These are phyloP conservation scores for Pseudogymnoascus sp. DNA, from an alignment of 2,329 filamentous ascomycete genomes.

Conservation along the genomic window DNA sequence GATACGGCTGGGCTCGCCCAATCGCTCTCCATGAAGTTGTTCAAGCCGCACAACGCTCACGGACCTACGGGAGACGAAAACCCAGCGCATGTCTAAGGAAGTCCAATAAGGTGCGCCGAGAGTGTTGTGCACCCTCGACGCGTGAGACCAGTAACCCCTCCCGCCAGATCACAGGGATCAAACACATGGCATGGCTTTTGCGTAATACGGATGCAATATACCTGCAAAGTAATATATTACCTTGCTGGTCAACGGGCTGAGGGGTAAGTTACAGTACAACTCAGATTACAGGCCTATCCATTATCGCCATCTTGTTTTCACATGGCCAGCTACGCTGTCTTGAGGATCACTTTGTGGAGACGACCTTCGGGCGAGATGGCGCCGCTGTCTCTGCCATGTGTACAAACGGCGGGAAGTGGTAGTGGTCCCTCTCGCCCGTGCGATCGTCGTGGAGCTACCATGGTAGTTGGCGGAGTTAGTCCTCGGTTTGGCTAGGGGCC, in stretches of 20 bases:
- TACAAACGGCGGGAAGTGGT: not conserved
- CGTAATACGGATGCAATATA: not conserved
- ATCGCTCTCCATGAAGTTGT: not conserved
- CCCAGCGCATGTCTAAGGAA: not conserved
- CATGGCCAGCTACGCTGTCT: not conserved
- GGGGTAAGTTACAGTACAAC: not conserved
- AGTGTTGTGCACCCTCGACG: not conserved
- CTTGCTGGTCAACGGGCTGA: not conserved
- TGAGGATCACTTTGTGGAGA: not conserved
- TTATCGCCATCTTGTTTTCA: not conserved
- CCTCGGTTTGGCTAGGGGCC: not conserved
- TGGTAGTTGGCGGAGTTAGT: not conserved
- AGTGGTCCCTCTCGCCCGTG: not conserved
- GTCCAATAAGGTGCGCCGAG: not conserved
- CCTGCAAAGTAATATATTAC: constrained; percentile 1
- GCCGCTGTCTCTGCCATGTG: not conserved
- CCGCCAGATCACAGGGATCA: constrained; percentile 1
- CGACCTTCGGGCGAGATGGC: not conserved
- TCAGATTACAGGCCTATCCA: not conserved
- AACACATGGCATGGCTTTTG: constrained; percentile 8
- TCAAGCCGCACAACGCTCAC: not conserved
- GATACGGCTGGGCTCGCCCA: not conserved
- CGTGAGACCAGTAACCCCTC: not conserved
- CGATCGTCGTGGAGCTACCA: not conserved
- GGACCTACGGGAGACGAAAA: not conserved